Percentiles rank a stretch among this genome's conserved stretches.
phyloP scores from a whole-genome alignment of 345 rosid species.

The Rhodamnia argentea region DNA sequence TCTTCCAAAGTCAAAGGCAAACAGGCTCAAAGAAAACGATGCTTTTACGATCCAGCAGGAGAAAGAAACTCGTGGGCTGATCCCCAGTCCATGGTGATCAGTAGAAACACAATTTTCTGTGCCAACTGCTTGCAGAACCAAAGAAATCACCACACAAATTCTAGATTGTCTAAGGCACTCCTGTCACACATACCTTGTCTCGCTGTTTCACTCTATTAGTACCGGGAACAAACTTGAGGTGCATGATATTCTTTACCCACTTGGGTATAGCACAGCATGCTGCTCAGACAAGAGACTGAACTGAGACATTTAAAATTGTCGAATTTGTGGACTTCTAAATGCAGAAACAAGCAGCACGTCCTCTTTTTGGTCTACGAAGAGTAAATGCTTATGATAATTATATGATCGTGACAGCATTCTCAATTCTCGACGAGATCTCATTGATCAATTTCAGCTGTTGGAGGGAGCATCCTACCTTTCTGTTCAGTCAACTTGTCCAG shows the following conservation, averaged over 20 bases:
- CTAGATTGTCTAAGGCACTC: neutral
- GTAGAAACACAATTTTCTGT: neutral
- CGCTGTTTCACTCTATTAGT: neutral
- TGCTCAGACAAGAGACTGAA: neutral
- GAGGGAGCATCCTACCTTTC: neutral
- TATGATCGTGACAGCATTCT: neutral
- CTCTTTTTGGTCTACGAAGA: neutral
- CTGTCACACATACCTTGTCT: neutral
- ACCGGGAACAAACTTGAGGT: neutral
- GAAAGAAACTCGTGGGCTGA: neutral
- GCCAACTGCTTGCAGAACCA: neutral
- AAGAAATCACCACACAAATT: neutral
- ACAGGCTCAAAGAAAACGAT: neutral
- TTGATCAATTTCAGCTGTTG: neutral
- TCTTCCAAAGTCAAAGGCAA: neutral
- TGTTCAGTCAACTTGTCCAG: conserved; percentile 40
- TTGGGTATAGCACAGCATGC: neutral
- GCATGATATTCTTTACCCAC: neutral
- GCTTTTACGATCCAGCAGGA: neutral
- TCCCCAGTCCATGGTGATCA: neutral
- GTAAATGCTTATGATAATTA: neutral
- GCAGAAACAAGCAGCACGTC: neutral
- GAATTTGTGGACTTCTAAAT: neutral
- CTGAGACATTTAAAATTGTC: neutral
- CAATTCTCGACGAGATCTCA: neutral